Evolutionary conservation across 1,284 basidiomycete genomes (phyloP).

Genomic region (Volvariella volvacea): DNA sequence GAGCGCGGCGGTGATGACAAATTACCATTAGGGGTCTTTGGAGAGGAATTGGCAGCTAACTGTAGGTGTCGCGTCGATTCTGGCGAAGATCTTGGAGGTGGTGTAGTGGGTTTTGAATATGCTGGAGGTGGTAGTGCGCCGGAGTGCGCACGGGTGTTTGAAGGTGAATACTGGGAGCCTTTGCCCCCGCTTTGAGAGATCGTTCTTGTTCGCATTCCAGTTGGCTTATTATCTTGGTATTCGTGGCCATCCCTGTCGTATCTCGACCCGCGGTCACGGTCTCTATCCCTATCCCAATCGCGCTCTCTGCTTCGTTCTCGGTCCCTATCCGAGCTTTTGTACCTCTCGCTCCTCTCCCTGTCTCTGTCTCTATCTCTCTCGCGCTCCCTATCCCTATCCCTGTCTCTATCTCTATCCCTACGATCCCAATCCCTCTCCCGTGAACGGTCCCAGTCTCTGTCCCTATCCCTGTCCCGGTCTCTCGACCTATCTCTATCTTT

Average conservation of each 20-base stretch:
- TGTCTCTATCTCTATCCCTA: slow-evolving; percentile 1
- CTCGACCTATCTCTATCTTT: no score
- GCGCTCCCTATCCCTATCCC: neutral
- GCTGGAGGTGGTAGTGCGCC: neutral
- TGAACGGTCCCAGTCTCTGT: neutral
- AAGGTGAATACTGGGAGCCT: neutral
- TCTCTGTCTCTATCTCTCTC: slow-evolving; percentile 5
- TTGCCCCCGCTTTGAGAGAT: neutral
- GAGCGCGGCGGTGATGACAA: no score
- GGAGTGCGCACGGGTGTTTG: neutral
- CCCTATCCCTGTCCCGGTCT: neutral
- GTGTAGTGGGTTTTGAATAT: neutral
- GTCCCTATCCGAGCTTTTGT: neutral
- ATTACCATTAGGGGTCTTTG: no score
- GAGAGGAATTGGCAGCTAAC: neutral
- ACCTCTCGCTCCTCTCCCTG: neutral
- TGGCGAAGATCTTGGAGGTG: neutral
- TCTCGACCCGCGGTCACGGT: neutral
- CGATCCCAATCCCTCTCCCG: neutral
- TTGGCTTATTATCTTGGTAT: no score
- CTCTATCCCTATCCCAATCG: neutral
- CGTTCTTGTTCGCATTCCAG: neutral
- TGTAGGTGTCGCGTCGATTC: neutral
- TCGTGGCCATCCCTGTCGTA: no score
- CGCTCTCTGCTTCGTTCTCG: no score